Evolutionary conservation across 2,329 filamentous ascomycete genomes (phyloP), one percentile per base, ranked within the genome.

Genomic region (Fusarium goolgardi): DNA sequence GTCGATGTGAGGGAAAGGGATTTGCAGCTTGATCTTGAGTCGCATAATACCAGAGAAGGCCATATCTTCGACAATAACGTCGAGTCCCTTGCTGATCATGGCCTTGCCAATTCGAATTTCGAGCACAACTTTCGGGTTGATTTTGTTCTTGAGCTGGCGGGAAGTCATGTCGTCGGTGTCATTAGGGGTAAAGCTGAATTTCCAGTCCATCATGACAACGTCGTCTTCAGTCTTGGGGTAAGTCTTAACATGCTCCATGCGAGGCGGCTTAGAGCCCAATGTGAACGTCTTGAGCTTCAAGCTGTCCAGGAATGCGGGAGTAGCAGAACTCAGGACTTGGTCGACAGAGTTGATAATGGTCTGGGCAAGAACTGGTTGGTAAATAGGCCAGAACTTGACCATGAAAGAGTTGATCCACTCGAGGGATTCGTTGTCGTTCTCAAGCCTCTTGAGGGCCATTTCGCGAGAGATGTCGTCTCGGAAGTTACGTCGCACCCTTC

Each of bases 331-430:
- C 58, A 99, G 84, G 51, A 99, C 94, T 82, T 98, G 96, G 75
- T 99, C 96, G 47, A 98, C 96, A 0, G 94, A 94, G 78, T 90
- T 93, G 80, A 98, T 92, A 73, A 99, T 91, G 23, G 93, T 96
- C 71, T 96, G 89, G 63, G 94, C 95, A 15, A 99, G 87, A 12
- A 98, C 93, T 2, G 96, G 96, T 56, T 96, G 93, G 78, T 97
- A 98, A 75, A 99, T 99, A 65, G 96, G 96, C 96, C 96, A 99
- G 82, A 99, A 99, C 78, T 99, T 99, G 81, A 96, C 89, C 73
- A 99, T 78, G 82, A 99, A 99, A 73, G 93, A 97, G 84, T 99
- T 99, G 79, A 99, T 98, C 96, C 96, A 99, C 79, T 99, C 96
- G 49, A 99, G 84, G 58, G 92, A 96, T 80, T 99, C 96, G 27